phyloP scores from a whole-genome alignment of 805 yeast genomes.

The Candida patagonica region DNA sequence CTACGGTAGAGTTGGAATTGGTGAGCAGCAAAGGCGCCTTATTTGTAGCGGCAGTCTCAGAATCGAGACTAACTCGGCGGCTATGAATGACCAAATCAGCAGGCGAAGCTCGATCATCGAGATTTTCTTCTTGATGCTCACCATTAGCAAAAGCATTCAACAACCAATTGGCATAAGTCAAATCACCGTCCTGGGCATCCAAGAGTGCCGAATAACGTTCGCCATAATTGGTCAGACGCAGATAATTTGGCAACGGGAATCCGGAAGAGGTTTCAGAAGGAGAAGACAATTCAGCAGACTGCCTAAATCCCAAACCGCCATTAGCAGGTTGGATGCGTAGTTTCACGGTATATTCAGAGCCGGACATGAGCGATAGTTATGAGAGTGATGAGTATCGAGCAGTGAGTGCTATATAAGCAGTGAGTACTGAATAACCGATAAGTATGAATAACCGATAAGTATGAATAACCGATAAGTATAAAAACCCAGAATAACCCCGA shows the following conservation, averaged over 20 bases:
- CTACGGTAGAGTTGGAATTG: background rate
- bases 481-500: too few species aligned
- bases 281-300: too few species aligned
- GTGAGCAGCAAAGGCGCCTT: background rate
- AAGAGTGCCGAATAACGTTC: conserved; percentile 11
- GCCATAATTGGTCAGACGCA: conserved; percentile 17
- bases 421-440: too few species aligned
- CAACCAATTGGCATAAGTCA: background rate
- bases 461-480: too few species aligned
- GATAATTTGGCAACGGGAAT: conserved; percentile 7
- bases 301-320: background rate
- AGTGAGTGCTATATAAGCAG: too few species aligned
- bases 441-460: too few species aligned
- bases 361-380: background rate
- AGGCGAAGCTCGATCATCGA: background rate
- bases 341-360: background rate
- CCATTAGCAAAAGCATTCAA: conserved; percentile 1
- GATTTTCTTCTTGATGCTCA: background rate
- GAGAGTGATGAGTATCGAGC: too few species aligned
- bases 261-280: too few species aligned
- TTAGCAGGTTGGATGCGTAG: background rate
- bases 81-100: background rate
- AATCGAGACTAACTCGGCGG: background rate
- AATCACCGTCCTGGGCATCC: background rate
- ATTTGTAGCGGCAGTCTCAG: background rate